Evolutionary conservation across 1,139 yeast genomes (phyloP).

Genomic region (Zygosaccharomyces sapae): DNA sequence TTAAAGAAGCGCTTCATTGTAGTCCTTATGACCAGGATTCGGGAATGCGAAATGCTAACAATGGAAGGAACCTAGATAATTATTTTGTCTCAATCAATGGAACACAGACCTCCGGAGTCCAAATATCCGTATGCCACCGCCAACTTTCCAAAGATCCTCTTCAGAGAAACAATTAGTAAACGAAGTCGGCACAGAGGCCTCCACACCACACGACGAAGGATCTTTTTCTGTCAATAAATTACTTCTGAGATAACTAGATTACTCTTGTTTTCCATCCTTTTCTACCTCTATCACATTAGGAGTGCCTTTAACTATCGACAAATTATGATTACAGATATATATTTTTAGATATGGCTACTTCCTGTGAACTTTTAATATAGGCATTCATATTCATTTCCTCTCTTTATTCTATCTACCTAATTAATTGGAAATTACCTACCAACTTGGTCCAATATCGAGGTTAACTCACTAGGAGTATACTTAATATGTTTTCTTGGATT

Average conservation of each 20-base stretch:
- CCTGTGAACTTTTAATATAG: no score
- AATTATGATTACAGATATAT: no score
- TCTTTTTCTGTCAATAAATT: slow-evolving; percentile 2
- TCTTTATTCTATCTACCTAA: no score
- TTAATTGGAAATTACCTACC: slow-evolving; percentile 34
- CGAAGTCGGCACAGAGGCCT: slow-evolving; percentile 8
- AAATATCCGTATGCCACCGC: not conserved
- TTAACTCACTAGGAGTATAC: slow-evolving; percentile 38
- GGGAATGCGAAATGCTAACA: slow-evolving; percentile 10
- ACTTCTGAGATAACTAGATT: no score
- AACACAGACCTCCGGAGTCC: slow-evolving; percentile 7
- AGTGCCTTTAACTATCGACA: no score
- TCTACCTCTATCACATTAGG: no score
- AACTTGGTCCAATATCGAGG: slow-evolving; percentile 29
- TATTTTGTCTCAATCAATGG: slow-evolving; percentile 3
- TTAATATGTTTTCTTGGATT: slow-evolving; percentile 42
- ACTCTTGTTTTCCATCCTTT: no score
- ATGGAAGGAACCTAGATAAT: slow-evolving; percentile 7
- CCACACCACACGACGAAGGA: not conserved
- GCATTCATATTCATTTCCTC: no score
- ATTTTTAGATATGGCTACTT: no score
- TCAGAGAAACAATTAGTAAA: slow-evolving; percentile 12
- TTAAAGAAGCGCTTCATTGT: slow-evolving; percentile 19
- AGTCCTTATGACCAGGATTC: slow-evolving; percentile 2
- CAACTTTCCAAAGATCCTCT: slow-evolving; percentile 3